Conservation (phyloP, 169 alveolate species). For the Cryptosporidium muris region DNA sequence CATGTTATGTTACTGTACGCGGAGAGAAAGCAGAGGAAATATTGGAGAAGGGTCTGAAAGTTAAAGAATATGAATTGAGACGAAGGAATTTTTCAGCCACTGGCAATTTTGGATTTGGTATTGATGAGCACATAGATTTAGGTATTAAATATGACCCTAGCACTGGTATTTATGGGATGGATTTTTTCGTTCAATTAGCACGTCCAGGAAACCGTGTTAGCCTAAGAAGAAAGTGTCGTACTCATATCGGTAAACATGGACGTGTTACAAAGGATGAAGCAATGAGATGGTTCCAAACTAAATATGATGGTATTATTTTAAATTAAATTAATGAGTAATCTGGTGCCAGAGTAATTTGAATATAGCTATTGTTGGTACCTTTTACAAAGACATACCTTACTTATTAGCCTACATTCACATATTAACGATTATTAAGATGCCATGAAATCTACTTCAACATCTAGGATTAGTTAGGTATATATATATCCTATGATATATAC, state of each 20-base stretch:
- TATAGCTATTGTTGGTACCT: no score
- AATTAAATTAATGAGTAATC: slow-evolving; percentile 64
- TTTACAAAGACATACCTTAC: no score
- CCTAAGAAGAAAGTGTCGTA: slow-evolving; percentile 90
- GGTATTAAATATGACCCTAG: slow-evolving; percentile 99
- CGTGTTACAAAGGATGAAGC: slow-evolving; percentile 97
- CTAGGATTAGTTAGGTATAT: no score
- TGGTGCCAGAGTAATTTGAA: no score
- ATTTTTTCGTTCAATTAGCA: slow-evolving; percentile 97
- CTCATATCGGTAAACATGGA: slow-evolving; percentile 93
- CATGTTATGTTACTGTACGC: slow-evolving; percentile 98
- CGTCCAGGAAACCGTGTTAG: slow-evolving; percentile 99
- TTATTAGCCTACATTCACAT: no score
- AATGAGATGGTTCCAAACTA: slow-evolving; percentile 95
- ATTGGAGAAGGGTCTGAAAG: slow-evolving; percentile 98
- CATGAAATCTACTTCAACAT: no score
- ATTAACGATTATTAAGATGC: no score
- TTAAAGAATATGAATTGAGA: slow-evolving; percentile 98
- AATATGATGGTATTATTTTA: slow-evolving; percentile 96
- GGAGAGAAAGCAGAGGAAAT: slow-evolving; percentile 99
- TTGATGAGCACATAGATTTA: slow-evolving; percentile 98
- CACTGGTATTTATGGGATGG: slow-evolving; percentile 99
- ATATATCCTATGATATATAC: no score
- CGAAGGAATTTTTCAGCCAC: slow-evolving; percentile 95
- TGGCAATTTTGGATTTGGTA: slow-evolving; percentile 99